Evolutionary conservation across 78 protist species (phyloP), one percentile per base, ranked within the genome.

Genomic region (Dictyostelium capitatum): DNA sequence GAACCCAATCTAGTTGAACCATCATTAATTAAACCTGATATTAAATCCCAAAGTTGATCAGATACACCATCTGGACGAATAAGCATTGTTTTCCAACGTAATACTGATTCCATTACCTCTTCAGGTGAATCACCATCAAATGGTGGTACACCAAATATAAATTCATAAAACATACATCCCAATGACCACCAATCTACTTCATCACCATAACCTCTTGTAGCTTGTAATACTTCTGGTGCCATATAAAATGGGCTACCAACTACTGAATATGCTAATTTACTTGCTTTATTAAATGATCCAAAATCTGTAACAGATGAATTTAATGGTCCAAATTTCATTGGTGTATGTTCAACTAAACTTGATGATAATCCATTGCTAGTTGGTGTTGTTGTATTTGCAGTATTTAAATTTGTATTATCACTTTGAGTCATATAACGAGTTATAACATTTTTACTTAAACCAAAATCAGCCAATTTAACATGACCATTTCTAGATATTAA

Each of bases 151-250:
- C 97, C 97, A n/a, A 89, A 64, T 1, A 97, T 51, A 25, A 96
- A 82, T 67, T 97, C 97, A 43, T 83, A 97, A n/a, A 80, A 62
- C 81, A 97, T 73, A 19, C 90, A 78, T 1, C 98, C 98, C 10
- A 96, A 82, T 6, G 98, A 89, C 98, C 98, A 98, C 97, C 93
- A 97, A 85, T 98, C 99, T 9, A 97, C 98, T 32, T 91, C 96
- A 12, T 80, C 77, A 50, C 87, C 91, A 89, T 98, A 97, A 14
- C 96, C 91, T 14, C 72, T 77, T 77, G 73, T 75, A 6, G 97
- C 97, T 28, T 73, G 72, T 8, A 98, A 47, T 7, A 97, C 95
- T 72, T 98, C 99, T 6, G 98, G 98, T 50, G 98, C 97, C 95
- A 97, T 83, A 79, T 97, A 97, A 41, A 95, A 97, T 3, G 98